Percentiles rank a stretch among this genome's conserved stretches.
Conservation (phyloP, 2,329 filamentous ascomycete species). For the Ophioceras dolichostomum region DNA sequence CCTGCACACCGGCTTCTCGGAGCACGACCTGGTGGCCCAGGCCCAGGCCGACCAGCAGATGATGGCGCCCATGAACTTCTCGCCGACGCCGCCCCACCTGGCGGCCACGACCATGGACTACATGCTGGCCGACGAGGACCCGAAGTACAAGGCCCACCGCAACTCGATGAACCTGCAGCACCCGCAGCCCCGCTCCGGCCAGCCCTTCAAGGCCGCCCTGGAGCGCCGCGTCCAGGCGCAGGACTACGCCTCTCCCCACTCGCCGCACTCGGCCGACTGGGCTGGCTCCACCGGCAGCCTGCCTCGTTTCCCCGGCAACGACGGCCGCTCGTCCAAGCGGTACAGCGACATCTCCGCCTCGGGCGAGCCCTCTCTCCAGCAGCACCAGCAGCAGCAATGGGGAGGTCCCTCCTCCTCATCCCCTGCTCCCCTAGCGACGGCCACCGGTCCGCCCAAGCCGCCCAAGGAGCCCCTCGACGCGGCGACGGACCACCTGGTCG, state of each 20-base stretch:
- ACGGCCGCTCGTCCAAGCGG: conserved; percentile 17
- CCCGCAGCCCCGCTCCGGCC: conserved; percentile 63
- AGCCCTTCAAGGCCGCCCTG: conserved; percentile 61
- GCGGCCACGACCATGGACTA: conserved; percentile 40
- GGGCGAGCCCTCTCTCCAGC: not conserved
- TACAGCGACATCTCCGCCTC: conserved; percentile 33
- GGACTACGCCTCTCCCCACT: conserved; percentile 49
- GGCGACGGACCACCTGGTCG: conserved; percentile 10
- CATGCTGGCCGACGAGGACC: too few relatives aligned
- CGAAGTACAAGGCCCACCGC: conserved; percentile 72
- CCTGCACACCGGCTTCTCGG: conserved; percentile 43
- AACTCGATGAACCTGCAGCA: conserved; percentile 72
- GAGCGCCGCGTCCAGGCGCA: conserved; percentile 54
- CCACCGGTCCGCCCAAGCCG: conserved; percentile 36
- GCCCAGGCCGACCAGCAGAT: not conserved
- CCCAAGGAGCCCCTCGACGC: conserved; percentile 49
- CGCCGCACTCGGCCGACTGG: conserved; percentile 50
- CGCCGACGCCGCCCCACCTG: conserved; percentile 35
- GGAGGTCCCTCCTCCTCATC: conserved; percentile 30
- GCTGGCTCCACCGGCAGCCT: conserved; percentile 48
- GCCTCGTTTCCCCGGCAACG: conserved; percentile 33
- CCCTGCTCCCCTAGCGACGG: conserved; percentile 1
- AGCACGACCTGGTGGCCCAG: conserved; percentile 28
- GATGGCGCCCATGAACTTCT: conserved; percentile 12
- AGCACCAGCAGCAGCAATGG: conserved; percentile 26